A percentile compares a stretch with the other conserved stretches of the same genome.
Evolutionary conservation across 1,284 basidiomycete genomes (phyloP).

Genomic region (Caloboletus inedulis): DNA sequence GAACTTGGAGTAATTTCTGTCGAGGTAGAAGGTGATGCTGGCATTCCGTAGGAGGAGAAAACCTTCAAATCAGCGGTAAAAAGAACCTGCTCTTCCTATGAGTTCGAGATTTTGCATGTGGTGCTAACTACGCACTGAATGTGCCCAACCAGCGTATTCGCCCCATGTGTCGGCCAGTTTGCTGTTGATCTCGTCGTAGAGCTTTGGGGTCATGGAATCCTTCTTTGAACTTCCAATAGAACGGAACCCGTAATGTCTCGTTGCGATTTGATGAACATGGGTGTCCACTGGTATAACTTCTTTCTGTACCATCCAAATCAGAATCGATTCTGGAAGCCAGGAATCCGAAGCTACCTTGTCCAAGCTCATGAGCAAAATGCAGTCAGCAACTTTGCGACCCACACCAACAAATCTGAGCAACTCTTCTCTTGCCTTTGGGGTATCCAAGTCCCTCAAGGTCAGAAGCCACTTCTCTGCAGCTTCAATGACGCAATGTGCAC

Average conservation of each 20-base stretch:
- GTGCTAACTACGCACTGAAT: slow-evolving; percentile 59
- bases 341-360: slow-evolving; percentile 64
- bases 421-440: slow-evolving; percentile 64
- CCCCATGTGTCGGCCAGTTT: slow-evolving; percentile 76
- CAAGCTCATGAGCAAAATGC: slow-evolving; percentile 90
- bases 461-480: slow-evolving; percentile 59
- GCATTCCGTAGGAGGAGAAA: slow-evolving; percentile 47
- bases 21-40: slow-evolving; percentile 17
- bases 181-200: slow-evolving; percentile 74
- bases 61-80: slow-evolving; percentile 55
- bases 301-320: slow-evolving; percentile 42
- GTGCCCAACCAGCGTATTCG: slow-evolving; percentile 87
- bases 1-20: slow-evolving; percentile 10
- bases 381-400: slow-evolving; percentile 95
- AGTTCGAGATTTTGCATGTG: neutral
- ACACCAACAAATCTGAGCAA: slow-evolving; percentile 86
- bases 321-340: neutral
- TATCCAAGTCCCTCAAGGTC: slow-evolving; percentile 51
- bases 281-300: slow-evolving; percentile 91
- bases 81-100: slow-evolving; percentile 43
- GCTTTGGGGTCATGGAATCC: slow-evolving; percentile 64
- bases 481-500: slow-evolving; percentile 33
- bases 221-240: slow-evolving; percentile 52
- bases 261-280: slow-evolving; percentile 85
- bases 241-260: slow-evolving; percentile 77